Percentiles rank a stretch among this genome's conserved stretches.
Evolutionary conservation across 257 asterid genomes (phyloP).

Genomic region (Lycium ferocissimum): DNA sequence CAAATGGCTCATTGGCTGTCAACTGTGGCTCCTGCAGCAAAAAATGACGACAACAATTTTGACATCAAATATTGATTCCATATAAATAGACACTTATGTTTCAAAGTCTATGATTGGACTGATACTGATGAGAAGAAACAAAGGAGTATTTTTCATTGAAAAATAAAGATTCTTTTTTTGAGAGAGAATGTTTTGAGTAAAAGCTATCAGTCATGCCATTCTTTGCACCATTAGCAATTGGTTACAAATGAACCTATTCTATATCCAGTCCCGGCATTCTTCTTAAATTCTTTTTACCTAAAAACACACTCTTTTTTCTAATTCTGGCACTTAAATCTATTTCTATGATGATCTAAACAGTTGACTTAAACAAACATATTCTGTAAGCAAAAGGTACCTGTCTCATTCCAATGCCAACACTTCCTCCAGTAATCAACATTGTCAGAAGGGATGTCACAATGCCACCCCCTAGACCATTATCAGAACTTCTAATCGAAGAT

Average conservation of each 20-base stretch:
- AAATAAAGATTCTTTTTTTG: neutral
- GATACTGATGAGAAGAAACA: neutral
- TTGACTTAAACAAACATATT: neutral
- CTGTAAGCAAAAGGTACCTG: constrained; percentile 57
- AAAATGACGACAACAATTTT: neutral
- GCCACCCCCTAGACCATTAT: constrained; percentile 55
- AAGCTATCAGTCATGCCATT: neutral
- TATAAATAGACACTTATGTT: neutral
- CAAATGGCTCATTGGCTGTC: constrained; percentile 75
- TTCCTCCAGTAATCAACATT: constrained; percentile 90
- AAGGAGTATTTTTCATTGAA: neutral
- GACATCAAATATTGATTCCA: neutral
- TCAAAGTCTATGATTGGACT: neutral
- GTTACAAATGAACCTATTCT: neutral
- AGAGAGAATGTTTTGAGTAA: neutral
- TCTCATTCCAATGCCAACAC: constrained; percentile 60
- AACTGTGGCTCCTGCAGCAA: constrained; percentile 81
- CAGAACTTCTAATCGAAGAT: constrained; percentile 64
- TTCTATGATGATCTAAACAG: neutral
- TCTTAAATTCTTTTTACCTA: neutral
- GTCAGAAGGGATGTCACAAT: constrained; percentile 66
- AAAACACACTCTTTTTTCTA: too few species aligned
- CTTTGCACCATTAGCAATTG: neutral
- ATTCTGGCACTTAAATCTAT: neutral
- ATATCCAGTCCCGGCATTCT: neutral